Percentiles rank a stretch among this genome's conserved stretches.
Conservation (phyloP, 352 stramenopile species). For the Thraustochytrium striatum region DNA sequence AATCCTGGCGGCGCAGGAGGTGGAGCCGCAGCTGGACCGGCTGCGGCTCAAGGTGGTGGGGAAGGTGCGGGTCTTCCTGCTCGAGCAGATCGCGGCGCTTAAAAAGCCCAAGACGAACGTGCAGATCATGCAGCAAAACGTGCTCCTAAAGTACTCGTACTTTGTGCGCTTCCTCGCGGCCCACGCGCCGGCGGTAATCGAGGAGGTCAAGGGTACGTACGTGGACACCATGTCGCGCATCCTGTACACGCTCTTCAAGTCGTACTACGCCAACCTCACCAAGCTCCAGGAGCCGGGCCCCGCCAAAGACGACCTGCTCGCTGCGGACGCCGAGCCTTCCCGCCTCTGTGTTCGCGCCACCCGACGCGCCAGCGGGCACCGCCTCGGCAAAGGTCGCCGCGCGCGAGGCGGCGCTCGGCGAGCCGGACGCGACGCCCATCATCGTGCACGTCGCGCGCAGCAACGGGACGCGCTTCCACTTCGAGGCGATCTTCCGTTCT, state of each 20-base stretch:
- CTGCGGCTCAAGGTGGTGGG: conserved; percentile 63
- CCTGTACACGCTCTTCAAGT: conserved; percentile 87
- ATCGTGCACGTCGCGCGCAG: conserved; percentile 88
- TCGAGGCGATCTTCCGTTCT: conserved; percentile 92
- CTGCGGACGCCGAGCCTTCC: conserved; percentile 87
- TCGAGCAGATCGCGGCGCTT: conserved; percentile 84
- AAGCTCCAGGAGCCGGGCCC: conserved; percentile 89
- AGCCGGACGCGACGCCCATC: conserved; percentile 72
- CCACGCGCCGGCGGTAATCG: conserved; percentile 82
- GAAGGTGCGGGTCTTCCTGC: conserved; percentile 85
- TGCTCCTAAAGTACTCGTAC: conserved; percentile 90
- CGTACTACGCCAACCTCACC: conserved; percentile 89
- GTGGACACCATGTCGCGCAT: conserved; percentile 94
- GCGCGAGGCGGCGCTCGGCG: conserved; percentile 79
- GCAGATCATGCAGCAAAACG: conserved; percentile 95
- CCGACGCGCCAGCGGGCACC: conserved; percentile 56
- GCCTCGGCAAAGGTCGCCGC: conserved; percentile 63
- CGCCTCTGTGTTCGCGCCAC: conserved; percentile 62
- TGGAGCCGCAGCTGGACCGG: conserved; percentile 77
- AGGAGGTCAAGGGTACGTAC: conserved; percentile 92
- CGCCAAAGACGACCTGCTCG: conserved; percentile 84
- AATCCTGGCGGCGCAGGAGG: conserved; percentile 83
- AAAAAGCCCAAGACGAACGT: conserved; percentile 95
- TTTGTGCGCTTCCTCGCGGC: conserved; percentile 88
- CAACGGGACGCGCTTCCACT: conserved; percentile 84